phyloP scores from a whole-genome alignment of 805 yeast genomes.

The Yamadazyma tumulicola region DNA sequence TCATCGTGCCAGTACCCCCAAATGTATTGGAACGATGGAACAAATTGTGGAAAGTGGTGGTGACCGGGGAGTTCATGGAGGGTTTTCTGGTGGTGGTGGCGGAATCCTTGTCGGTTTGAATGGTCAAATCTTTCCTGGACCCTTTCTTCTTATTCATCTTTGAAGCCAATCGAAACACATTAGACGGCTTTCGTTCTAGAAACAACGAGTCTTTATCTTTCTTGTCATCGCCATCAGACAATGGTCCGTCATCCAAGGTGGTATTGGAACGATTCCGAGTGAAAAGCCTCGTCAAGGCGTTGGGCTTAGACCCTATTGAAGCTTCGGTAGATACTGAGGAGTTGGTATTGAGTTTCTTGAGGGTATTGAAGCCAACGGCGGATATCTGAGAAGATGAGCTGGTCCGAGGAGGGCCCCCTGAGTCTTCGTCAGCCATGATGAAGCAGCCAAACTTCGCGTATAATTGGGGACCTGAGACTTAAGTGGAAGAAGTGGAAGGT shows the following conservation, averaged over 20 bases:
- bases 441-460: too few species aligned
- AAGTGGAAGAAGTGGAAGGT: too few species aligned
- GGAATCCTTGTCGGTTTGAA: constrained; percentile 21
- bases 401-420: neutral
- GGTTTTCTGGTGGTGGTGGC: constrained; percentile 15
- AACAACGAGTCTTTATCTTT: neutral
- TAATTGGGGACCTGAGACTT: too few species aligned
- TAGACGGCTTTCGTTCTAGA: constrained; percentile 10
- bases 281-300: constrained; percentile 28
- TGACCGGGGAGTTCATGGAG: constrained; percentile 28
- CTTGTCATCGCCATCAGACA: constrained; percentile 3
- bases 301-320: constrained; percentile 22
- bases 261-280: constrained; percentile 25
- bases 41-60: constrained; percentile 31
- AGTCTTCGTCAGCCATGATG: too few species aligned
- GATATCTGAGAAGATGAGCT: constrained; percentile 18
- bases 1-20: neutral
- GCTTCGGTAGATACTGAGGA: constrained; percentile 21
- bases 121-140: constrained; percentile 21
- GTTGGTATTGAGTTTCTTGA: constrained; percentile 29
- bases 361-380: constrained; percentile 29
- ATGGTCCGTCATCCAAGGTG: constrained; percentile 8
- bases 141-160: constrained; percentile 8
- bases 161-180: constrained; percentile 10
- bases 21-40: constrained; percentile 23